Conservation (phyloP, 208 protist species). For the Acanthamoeba healyi region DNA sequence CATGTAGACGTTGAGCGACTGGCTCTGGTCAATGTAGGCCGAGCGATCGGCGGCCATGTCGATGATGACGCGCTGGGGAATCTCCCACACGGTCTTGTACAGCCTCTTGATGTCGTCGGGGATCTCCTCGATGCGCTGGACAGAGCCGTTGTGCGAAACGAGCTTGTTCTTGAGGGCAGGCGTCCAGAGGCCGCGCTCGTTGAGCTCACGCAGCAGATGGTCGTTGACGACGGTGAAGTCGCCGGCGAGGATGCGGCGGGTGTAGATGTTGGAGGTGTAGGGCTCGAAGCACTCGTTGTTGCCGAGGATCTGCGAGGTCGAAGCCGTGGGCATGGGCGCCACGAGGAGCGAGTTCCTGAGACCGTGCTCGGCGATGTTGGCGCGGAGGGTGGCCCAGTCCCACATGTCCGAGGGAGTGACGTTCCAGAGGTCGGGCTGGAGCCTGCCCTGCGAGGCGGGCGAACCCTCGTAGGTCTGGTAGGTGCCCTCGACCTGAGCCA, state of each 20-base stretch:
- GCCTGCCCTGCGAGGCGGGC: slow-evolving; percentile 96
- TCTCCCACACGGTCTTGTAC: slow-evolving; percentile 99
- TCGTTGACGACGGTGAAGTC: slow-evolving; percentile 99
- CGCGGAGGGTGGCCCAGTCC: slow-evolving; percentile 97
- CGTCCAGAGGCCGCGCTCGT: slow-evolving; percentile 95
- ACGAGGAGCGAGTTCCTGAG: slow-evolving; percentile 98
- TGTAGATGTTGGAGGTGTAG: slow-evolving; percentile 99
- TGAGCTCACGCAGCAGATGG: slow-evolving; percentile 97
- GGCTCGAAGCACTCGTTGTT: slow-evolving; percentile 99
- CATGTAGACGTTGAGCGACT: slow-evolving; percentile 99
- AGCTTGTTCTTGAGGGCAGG: slow-evolving; percentile 96
- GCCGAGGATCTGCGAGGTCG: slow-evolving; percentile 99
- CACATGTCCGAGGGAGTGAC: slow-evolving; percentile 91
- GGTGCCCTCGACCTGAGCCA: slow-evolving; percentile 95
- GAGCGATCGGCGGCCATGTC: slow-evolving; percentile 99
- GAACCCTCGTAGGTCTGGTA: slow-evolving; percentile 97
- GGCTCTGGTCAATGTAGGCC: slow-evolving; percentile 99
- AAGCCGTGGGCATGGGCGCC: slow-evolving; percentile 99
- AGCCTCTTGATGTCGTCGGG: slow-evolving; percentile 96
- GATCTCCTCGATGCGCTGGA: slow-evolving; percentile 96
- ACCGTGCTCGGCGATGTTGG: slow-evolving; percentile 94
- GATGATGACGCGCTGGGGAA: slow-evolving; percentile 97
- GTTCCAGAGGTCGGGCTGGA: slow-evolving; percentile 99
- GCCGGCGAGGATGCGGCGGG: slow-evolving; percentile 97
- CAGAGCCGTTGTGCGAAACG: slow-evolving; percentile 96